phyloP scores from a whole-genome alignment of 2,329 filamentous ascomycete species.

The Coccinonectria pachysandricola region DNA sequence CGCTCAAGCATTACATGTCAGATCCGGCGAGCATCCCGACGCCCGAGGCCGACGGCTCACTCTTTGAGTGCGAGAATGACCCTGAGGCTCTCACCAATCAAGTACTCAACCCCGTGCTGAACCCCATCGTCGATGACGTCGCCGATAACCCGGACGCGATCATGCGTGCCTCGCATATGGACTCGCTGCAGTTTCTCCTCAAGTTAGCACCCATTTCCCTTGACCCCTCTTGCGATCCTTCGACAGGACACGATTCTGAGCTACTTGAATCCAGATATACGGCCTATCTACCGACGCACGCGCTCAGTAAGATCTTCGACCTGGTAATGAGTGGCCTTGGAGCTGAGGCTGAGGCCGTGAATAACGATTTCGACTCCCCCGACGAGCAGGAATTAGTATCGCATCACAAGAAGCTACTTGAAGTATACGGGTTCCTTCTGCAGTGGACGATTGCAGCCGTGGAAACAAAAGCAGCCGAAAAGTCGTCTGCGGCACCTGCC shows the following conservation, averaged over 20 bases:
- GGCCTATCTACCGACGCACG: conserved; percentile 65
- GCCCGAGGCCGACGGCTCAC: conserved; percentile 70
- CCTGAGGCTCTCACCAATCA: conserved; percentile 70
- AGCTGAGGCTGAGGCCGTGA: conserved; percentile 73
- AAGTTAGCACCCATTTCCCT: conserved; percentile 68
- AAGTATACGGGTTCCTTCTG: conserved; percentile 87
- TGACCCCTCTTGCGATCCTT: conserved; percentile 11
- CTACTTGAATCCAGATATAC: conserved; percentile 67
- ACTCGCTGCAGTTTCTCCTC: conserved; percentile 89
- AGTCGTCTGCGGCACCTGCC: conserved; percentile 58
- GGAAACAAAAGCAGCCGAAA: conserved; percentile 87
- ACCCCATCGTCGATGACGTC: conserved; percentile 85
- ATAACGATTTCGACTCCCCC: conserved; percentile 71
- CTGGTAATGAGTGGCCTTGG: conserved; percentile 77
- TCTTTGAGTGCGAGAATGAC: conserved; percentile 88
- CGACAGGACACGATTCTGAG: conserved; percentile 20
- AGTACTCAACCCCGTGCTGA: conserved; percentile 75
- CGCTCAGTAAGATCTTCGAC: conserved; percentile 87
- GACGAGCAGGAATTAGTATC: conserved; percentile 82
- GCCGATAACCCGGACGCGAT: conserved; percentile 88
- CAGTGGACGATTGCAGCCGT: conserved; percentile 95
- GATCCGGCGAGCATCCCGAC: conserved; percentile 77
- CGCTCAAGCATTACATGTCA: conserved; percentile 92
- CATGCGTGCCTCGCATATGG: conserved; percentile 66
- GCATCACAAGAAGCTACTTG: conserved; percentile 83